Evolutionary conservation across 495 filamentous ascomycete genomes (phyloP), one percentile per base, ranked within the genome.

Genomic region (Aspergillus coremiiformis): DNA sequence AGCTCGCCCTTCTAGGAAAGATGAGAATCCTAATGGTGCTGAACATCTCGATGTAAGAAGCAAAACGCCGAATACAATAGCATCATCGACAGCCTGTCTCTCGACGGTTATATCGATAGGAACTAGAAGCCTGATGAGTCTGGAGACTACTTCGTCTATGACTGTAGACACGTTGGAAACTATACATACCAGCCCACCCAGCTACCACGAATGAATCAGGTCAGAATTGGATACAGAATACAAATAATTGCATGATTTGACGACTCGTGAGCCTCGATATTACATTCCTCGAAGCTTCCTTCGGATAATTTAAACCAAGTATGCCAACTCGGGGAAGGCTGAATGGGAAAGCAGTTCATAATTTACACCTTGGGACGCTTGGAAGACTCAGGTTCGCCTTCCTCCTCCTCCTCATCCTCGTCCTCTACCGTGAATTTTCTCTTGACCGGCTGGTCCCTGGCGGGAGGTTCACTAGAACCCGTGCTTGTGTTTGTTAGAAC

Each of bases 321-420:
- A 10, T 10, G 6, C 17, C 19, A 21, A 41, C 15, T 3, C 4
- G 10, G 17, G n/a, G 8, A 41, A 5, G 3, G 15, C 10, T 1
- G 21, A 32, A 5, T 1, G 20, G 19, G 17, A 22, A 47, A 47
- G 1, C 12, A 14, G 10, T 7, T 33, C 23, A 22, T 35, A 10
- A 12, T 10, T 48, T 63, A 74, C 30, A 64, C 61, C 62, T 70
- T 76, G 14, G 69, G 60, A 14, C 67, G 66, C 57, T 74, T 75
- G 26, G 63, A 48, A 15, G 60, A 51, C 23, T 65, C 56, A 37
- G 66, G 61, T 32, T 76, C 72, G 10, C 60, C 68, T 17, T 67
- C 58, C 23, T 74, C 66, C 39, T 78, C 73, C 15, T 78, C 75
- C 24, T 75, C 73, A 0, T 78, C 74, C 15, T 76, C 73, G 52